Percentiles rank a stretch among this genome's conserved stretches.
Evolutionary conservation across 768 basidiomycete genomes (phyloP).

Genomic region (Agaricus sinodeliciosus): DNA sequence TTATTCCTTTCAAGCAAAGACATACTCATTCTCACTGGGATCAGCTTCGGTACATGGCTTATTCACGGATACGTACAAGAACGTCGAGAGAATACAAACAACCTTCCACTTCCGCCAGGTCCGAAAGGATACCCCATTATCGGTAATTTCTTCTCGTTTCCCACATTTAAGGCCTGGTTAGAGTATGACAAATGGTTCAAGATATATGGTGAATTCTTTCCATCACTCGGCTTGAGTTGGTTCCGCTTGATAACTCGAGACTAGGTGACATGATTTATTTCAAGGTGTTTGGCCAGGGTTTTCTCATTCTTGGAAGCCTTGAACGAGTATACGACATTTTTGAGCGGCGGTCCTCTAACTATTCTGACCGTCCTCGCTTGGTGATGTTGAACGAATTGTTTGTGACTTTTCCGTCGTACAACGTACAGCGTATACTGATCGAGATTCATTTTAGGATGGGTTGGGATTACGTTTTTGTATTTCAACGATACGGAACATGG

Average conservation of each 20-base stretch:
- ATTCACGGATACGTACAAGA: not conserved
- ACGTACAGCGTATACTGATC: not conserved
- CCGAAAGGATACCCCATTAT: conserved; percentile 7
- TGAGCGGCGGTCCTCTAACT: conserved; percentile 2
- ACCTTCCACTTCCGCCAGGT: conserved; percentile 3
- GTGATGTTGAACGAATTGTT: conserved; percentile 8
- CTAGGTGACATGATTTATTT: conserved; percentile 13
- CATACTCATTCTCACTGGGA: not conserved
- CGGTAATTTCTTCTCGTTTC: conserved; percentile 7
- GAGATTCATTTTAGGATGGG: conserved; percentile 1
- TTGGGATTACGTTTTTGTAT: not conserved
- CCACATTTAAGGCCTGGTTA: not conserved
- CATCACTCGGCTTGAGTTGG: not conserved
- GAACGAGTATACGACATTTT: not conserved
- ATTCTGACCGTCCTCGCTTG: not conserved
- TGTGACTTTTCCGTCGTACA: not conserved
- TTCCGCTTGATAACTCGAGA: no score
- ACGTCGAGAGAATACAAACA: not conserved
- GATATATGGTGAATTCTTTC: not conserved
- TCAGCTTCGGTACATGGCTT: not conserved
- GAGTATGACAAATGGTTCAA: conserved; percentile 11
- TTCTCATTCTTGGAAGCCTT: conserved; percentile 7
- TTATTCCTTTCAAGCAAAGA: not conserved
- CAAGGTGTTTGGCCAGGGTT: conserved; percentile 9
- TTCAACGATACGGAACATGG: conserved; percentile 5